Percentiles rank a stretch among this genome's conserved stretches.
Evolutionary conservation across 2,329 filamentous ascomycete genomes (phyloP).

Genomic region (Phaeoacremonium minimum): DNA sequence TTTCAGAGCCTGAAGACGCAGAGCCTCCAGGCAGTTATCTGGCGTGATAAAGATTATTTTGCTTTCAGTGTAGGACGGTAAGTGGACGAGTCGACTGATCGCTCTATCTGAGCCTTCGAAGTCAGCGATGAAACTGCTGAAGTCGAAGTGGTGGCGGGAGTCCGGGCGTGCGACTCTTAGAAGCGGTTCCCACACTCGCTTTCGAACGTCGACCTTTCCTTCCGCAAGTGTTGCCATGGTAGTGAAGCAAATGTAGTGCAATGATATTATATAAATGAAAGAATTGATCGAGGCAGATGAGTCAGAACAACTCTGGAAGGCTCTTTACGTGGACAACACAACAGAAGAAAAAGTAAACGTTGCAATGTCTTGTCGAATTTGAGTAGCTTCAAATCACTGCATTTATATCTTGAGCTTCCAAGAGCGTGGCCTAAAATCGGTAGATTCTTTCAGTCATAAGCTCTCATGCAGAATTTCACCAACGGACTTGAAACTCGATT

Average conservation of each 20-base stretch:
- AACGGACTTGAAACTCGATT: background rate
- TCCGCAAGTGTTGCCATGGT: background rate
- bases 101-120: background rate
- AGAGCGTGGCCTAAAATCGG: background rate
- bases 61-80: background rate
- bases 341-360: too few species aligned
- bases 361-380: background rate
- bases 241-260: background rate
- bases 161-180: background rate
- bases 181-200: background rate
- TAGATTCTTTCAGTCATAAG: background rate
- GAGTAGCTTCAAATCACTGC: background rate
- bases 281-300: background rate
- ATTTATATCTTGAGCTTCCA: background rate
- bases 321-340: too few species aligned
- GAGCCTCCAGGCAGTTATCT: background rate
- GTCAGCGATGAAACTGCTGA: background rate
- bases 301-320: too few species aligned
- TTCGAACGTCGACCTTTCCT: background rate
- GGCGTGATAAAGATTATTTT: background rate
- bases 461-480: background rate
- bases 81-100: background rate
- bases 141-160: background rate
- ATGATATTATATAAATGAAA: background rate
- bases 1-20: background rate